Conservation (phyloP, 2,329 filamentous ascomycete species). For the Botrytis tulipae region DNA sequence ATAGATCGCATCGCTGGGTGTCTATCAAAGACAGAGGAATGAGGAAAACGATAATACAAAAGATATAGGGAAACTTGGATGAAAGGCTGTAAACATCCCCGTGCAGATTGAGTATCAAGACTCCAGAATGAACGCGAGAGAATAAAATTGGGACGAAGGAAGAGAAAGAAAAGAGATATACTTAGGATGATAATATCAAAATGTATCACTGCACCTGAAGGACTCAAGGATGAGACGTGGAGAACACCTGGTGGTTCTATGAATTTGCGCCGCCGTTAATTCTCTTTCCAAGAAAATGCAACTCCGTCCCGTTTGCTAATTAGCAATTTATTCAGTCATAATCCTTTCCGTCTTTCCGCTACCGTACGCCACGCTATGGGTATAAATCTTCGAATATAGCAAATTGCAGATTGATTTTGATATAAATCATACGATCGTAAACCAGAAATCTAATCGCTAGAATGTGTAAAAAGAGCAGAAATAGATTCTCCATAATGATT, state of each 20-base stretch:
- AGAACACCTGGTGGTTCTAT: slow-evolving; percentile 14
- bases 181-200: background rate
- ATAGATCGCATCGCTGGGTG: slow-evolving; percentile 71
- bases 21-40: background rate
- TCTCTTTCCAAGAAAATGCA: background rate
- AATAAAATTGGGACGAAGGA: background rate
- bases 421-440: slow-evolving; percentile 28
- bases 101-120: background rate
- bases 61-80: slow-evolving; percentile 3
- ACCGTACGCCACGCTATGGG: slow-evolving; percentile 36
- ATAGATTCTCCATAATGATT: slow-evolving; percentile 95
- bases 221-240: background rate
- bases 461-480: slow-evolving; percentile 37
- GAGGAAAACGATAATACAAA: slow-evolving; percentile 1
- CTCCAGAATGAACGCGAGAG: background rate
- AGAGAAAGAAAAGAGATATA: background rate
- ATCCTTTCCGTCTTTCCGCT: slow-evolving; percentile 6
- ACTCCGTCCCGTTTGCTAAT: background rate
- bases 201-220: slow-evolving; percentile 4
- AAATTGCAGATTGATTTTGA: slow-evolving; percentile 48
- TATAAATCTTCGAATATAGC: slow-evolving; percentile 19
- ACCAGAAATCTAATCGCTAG: slow-evolving; percentile 27
- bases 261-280: background rate
- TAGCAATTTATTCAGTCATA: slow-evolving; percentile 24
- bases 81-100: background rate